phyloP scores from a whole-genome alignment of 1,284 basidiomycete species.

The Ustilago sp. region DNA sequence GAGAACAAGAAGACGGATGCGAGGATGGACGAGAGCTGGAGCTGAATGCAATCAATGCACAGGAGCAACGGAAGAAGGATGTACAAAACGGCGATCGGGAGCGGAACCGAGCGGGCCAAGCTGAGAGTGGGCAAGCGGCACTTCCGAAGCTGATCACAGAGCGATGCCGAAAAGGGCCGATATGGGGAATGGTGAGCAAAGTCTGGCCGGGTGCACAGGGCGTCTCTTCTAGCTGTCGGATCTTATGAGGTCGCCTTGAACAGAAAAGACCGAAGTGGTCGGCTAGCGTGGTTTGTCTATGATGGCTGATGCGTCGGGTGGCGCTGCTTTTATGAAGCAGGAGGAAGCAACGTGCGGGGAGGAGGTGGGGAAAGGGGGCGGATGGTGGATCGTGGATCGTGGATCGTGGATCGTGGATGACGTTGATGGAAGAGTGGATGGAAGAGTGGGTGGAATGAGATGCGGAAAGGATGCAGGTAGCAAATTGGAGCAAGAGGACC shows the following conservation, averaged over 20 bases:
- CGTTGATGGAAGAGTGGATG: not conserved
- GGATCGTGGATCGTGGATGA: not conserved
- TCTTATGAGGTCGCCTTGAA: slow-evolving; percentile 2
- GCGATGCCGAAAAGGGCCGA: not conserved
- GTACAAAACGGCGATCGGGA: not conserved
- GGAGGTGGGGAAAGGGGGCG: not conserved
- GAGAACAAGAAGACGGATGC: not conserved
- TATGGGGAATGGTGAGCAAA: not conserved
- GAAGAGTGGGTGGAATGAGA: not conserved
- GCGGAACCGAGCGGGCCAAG: not conserved
- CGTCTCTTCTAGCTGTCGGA: not conserved
- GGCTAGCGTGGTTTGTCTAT: not conserved
- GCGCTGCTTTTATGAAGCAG: not conserved
- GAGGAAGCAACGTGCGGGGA: not conserved
- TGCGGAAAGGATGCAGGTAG: slow-evolving; percentile 2
- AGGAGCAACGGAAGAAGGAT: not conserved
- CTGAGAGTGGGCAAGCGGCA: not conserved
- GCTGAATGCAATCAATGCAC: not conserved
- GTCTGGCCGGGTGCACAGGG: not conserved
- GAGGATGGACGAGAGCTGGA: not conserved
- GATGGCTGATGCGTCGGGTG: not conserved
- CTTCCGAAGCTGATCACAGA: slow-evolving; percentile 3
- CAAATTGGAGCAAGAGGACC: not conserved
- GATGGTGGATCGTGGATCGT: not conserved
- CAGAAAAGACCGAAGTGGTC: not conserved